Conservation (phyloP, 257 asterid genomes). For the Nicotiana sylvestris region DNA sequence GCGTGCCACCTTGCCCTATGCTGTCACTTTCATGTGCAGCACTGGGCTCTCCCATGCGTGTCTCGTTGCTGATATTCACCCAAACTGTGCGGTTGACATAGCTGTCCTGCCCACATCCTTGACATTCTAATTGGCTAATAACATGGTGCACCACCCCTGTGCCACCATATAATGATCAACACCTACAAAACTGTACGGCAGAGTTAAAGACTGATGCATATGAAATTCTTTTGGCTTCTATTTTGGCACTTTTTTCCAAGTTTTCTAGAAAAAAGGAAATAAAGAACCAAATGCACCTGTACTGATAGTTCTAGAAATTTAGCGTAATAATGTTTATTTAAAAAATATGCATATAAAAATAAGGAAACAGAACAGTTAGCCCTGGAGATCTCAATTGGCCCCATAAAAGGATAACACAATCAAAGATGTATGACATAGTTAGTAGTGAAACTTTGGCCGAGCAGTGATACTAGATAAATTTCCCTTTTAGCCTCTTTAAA, state of each 20-base stretch:
- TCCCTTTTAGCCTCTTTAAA: neutral
- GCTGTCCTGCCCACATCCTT: neutral
- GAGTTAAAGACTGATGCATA: neutral
- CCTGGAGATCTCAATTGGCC: neutral
- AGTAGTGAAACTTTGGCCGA: neutral
- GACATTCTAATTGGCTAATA: neutral
- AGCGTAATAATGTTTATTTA: neutral
- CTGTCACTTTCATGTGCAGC: neutral
- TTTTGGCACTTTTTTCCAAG: neutral
- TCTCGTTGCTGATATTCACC: neutral
- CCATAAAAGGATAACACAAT: neutral
- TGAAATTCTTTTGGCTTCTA: constrained; percentile 7
- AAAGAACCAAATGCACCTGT: neutral
- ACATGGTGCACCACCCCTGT: neutral
- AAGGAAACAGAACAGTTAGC: neutral
- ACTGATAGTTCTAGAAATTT: neutral
- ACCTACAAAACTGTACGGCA: neutral
- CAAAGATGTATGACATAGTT: neutral
- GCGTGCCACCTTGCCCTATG: neutral
- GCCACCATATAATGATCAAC: neutral
- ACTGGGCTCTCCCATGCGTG: neutral
- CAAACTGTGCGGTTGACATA: neutral
- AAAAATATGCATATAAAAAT: neutral
- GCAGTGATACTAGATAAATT: too few relatives aligned
- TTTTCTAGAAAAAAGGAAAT: neutral